Evolutionary conservation across 768 basidiomycete genomes (phyloP).

Genomic region (Tulasnella sp.): DNA sequence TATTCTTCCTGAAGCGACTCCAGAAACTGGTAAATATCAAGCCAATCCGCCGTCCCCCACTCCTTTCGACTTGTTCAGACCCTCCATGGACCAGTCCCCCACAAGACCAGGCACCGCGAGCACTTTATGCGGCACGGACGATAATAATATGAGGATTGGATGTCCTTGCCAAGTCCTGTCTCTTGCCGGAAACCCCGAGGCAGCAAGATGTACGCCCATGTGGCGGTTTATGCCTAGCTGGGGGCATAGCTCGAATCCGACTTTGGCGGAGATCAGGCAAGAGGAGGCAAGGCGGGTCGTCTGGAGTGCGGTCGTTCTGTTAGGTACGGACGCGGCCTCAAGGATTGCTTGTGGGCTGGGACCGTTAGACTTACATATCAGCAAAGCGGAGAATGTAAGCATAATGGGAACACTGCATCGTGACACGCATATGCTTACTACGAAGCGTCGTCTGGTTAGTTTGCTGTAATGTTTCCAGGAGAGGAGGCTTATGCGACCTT

Average conservation of each 20-base stretch:
- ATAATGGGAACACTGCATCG: background rate
- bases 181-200: background rate
- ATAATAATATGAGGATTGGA: background rate
- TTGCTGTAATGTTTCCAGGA: constrained; percentile 12
- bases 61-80: too few species aligned
- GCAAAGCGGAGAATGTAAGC: constrained; percentile 14
- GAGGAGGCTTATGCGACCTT: constrained; percentile 1
- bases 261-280: constrained; percentile 8
- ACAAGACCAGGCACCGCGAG: too few species aligned
- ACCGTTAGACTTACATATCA: constrained; percentile 7
- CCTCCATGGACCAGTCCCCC: too few species aligned
- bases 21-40: too few species aligned
- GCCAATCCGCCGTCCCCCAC: too few species aligned
- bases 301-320: background rate
- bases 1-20: too few species aligned
- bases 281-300: constrained; percentile 11
- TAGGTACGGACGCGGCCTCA: constrained; percentile 2
- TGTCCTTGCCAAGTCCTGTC: constrained; percentile 5
- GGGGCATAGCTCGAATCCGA: background rate
- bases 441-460: background rate
- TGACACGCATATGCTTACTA: too few species aligned
- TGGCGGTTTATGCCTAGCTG: constrained; percentile 16
- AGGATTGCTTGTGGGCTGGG: constrained; percentile 4
- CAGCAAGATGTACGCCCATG: constrained; percentile 9
- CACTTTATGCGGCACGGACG: too few species aligned